phyloP scores from a whole-genome alignment of 2,329 filamentous ascomycete genomes.

The Ophiostoma quercus region DNA sequence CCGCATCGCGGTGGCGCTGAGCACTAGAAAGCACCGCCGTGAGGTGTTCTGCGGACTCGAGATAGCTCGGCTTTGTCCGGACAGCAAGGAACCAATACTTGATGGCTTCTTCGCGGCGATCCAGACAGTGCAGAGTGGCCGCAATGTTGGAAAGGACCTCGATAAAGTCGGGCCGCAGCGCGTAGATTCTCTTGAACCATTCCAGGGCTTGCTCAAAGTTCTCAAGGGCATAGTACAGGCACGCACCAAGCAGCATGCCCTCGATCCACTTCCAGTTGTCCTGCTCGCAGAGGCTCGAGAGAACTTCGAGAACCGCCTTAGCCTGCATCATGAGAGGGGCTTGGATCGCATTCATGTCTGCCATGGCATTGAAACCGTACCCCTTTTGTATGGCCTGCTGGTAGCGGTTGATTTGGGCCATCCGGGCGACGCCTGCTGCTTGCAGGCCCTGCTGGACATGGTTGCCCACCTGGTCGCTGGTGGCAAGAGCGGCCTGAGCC shows the following conservation, averaged over 20 bases:
- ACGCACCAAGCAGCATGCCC: conserved; percentile 85
- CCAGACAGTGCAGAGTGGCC: conserved; percentile 78
- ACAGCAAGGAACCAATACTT: conserved; percentile 81
- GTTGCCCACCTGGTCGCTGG: conserved; percentile 16
- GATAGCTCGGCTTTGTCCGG: conserved; percentile 74
- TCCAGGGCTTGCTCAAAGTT: conserved; percentile 71
- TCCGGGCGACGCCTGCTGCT: conserved; percentile 21
- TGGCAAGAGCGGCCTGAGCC: conserved; percentile 12
- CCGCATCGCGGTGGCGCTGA: conserved; percentile 75
- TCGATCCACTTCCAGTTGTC: conserved; percentile 86
- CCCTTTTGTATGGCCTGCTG: conserved; percentile 23
- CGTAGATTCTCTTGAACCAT: conserved; percentile 64
- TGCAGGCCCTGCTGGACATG: conserved; percentile 7
- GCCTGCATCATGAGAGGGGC: conserved; percentile 46
- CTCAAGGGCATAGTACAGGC: conserved; percentile 83
- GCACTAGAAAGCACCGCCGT: conserved; percentile 79
- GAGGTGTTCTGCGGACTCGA: conserved; percentile 92
- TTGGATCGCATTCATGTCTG: conserved; percentile 36
- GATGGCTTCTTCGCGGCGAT: conserved; percentile 77
- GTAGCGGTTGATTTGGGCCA: conserved; percentile 23
- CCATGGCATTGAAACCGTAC: conserved; percentile 21
- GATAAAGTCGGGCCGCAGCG: conserved; percentile 61
- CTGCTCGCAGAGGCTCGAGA: conserved; percentile 70
- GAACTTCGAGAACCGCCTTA: conserved; percentile 61
- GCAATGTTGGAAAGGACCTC: conserved; percentile 93